These are phyloP conservation scores for Beauveria caledonica DNA, from an alignment of 2,329 filamentous ascomycete genomes.

Conservation along the genomic window DNA sequence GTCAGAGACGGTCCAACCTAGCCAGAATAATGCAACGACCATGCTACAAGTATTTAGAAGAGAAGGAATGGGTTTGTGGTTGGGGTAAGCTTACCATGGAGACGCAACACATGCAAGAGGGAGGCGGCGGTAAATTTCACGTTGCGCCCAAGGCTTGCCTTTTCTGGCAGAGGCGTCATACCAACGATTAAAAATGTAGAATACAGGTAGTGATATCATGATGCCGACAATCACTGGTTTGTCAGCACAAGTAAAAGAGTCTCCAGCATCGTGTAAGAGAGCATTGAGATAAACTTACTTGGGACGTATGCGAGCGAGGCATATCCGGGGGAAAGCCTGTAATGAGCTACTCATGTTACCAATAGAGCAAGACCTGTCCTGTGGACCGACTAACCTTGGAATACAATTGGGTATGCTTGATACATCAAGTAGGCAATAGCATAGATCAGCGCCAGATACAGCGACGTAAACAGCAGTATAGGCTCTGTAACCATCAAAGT, in stretches of 20 bases:
- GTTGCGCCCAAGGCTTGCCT: constrained; percentile 24
- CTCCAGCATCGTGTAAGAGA: no score
- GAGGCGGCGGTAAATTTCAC: constrained; percentile 26
- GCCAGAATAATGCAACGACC: constrained; percentile 50
- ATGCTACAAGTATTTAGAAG: constrained; percentile 33
- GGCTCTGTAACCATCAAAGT: constrained; percentile 40
- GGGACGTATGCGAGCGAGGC: constrained; percentile 40
- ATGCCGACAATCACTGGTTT: constrained; percentile 23
- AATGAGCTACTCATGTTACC: constrained; percentile 18
- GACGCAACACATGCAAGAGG: constrained; percentile 48
- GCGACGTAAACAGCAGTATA: constrained; percentile 39
- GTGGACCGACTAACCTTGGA: constrained; percentile 20
- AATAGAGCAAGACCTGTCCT: not conserved
- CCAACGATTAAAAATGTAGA: constrained; percentile 21
- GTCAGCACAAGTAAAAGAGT: not conserved
- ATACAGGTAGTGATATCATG: constrained; percentile 17
- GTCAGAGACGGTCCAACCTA: constrained; percentile 48
- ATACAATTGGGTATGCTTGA: constrained; percentile 43
- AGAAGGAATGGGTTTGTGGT: constrained; percentile 23
- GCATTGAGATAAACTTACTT: constrained; percentile 28
- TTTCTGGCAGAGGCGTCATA: constrained; percentile 19
- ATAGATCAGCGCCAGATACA: constrained; percentile 43
- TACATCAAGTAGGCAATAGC: constrained; percentile 45
- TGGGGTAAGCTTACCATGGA: constrained; percentile 47
- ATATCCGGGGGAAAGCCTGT: constrained; percentile 37